phyloP scores from a whole-genome alignment of 164 flowering plant genomes.

The Magnolia sinica region DNA sequence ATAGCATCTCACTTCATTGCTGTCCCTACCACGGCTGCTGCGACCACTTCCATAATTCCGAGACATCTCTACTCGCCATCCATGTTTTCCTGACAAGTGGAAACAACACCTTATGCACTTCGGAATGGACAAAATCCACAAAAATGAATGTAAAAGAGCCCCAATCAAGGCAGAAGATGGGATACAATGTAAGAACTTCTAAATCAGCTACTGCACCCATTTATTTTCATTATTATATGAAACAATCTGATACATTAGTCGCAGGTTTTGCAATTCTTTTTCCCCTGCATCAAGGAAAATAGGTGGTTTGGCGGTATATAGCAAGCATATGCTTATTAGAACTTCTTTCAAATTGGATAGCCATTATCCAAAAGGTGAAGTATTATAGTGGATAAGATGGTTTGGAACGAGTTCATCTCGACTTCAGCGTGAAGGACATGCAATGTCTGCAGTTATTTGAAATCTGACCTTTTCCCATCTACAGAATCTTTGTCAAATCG shows the following conservation, averaged over 20 bases:
- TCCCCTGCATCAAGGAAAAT: too few species aligned
- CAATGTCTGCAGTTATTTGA: too few species aligned
- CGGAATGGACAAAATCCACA: neutral
- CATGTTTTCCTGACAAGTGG: slow-evolving; percentile 60
- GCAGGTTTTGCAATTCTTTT: too few species aligned
- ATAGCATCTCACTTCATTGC: slow-evolving; percentile 81
- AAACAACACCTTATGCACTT: neutral
- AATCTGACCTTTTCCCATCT: too few species aligned
- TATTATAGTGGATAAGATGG: neutral
- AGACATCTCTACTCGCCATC: slow-evolving; percentile 92
- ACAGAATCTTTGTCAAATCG: too few species aligned
- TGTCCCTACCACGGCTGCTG: slow-evolving; percentile 60
- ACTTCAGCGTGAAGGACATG: too few species aligned
- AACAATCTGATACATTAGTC: neutral
- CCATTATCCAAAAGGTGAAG: neutral
- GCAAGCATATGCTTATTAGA: neutral
- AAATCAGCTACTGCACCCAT: neutral
- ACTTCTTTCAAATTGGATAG: neutral
- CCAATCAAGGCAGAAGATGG: neutral
- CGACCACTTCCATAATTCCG: slow-evolving; percentile 67
- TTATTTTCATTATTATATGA: neutral
- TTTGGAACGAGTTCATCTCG: too few species aligned
- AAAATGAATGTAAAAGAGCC: too few species aligned
- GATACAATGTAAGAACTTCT: neutral
- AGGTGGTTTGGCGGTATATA: neutral